A percentile compares a stretch with the other conserved stretches of the same genome.
phyloP scores from a whole-genome alignment of 108 stramenopile species.

The Conticribra guillardii region DNA sequence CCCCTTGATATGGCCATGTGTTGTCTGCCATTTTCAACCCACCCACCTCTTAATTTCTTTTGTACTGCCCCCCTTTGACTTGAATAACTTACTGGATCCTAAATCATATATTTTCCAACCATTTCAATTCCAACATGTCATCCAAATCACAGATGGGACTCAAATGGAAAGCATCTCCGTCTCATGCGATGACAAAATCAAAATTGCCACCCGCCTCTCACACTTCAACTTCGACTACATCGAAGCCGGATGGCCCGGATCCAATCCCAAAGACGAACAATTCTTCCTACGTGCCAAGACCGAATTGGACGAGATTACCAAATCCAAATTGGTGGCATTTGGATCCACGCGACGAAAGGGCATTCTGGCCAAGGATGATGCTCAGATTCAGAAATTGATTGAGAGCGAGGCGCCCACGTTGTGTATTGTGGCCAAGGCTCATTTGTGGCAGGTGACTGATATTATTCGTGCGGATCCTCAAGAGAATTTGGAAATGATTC shows the following conservation, averaged over 20 bases:
- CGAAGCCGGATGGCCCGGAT: constrained; percentile 95
- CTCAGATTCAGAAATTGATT: constrained; percentile 79
- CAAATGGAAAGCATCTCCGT: constrained; percentile 92
- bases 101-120: too few relatives aligned
- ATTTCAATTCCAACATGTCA: too few relatives aligned
- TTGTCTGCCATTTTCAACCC: too few relatives aligned
- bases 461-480: constrained; percentile 85
- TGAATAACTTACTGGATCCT: too few relatives aligned
- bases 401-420: constrained; percentile 78
- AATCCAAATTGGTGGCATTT: constrained; percentile 86
- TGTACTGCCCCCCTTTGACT: too few relatives aligned
- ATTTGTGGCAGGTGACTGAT: constrained; percentile 91
- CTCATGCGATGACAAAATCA: constrained; percentile 90
- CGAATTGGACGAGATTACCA: constrained; percentile 54
- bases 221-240: constrained; percentile 86
- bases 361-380: constrained; percentile 68
- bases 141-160: constrained; percentile 83
- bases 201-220: constrained; percentile 77
- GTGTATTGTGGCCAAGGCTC: constrained; percentile 93
- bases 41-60: too few relatives aligned
- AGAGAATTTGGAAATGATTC: constrained; percentile 92
- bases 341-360: constrained; percentile 87
- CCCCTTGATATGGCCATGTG: too few relatives aligned
- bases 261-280: constrained; percentile 93
- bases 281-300: constrained; percentile 82